Evolutionary conservation across 345 rosid genomes (phyloP).

Genomic region (thale cress (Arabidopsis thaliana)): DNA sequence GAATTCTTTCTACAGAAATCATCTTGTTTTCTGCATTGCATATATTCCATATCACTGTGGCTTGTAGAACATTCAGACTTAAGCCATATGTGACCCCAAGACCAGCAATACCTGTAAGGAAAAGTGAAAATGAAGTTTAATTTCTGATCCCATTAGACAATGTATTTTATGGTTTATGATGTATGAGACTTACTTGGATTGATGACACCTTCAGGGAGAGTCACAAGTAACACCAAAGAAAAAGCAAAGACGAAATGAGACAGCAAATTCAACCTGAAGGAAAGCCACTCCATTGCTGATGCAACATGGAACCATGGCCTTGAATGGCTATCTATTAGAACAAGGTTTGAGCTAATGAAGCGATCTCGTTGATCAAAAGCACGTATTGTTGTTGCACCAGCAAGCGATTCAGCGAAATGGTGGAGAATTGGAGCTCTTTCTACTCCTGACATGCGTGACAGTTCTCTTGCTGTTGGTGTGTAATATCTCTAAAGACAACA

Average conservation of each 20-base stretch:
- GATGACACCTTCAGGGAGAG: slow-evolving; percentile 92
- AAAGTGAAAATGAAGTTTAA: slow-evolving; percentile 14
- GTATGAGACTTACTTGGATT: slow-evolving; percentile 76
- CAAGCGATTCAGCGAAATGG: slow-evolving; percentile 90
- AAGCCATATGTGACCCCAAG: slow-evolving; percentile 91
- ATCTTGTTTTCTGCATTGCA: slow-evolving; percentile 93
- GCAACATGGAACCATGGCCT: slow-evolving; percentile 91
- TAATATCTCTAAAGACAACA: slow-evolving; percentile 68
- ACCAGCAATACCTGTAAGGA: slow-evolving; percentile 82
- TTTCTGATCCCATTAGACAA: background rate
- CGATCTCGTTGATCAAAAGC: slow-evolving; percentile 81
- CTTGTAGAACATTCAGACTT: slow-evolving; percentile 84
- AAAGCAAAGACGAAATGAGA: slow-evolving; percentile 93
- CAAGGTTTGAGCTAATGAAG: slow-evolving; percentile 65
- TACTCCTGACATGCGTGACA: slow-evolving; percentile 82
- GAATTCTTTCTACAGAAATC: slow-evolving; percentile 90
- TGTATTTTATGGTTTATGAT: background rate
- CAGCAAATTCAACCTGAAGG: slow-evolving; percentile 80
- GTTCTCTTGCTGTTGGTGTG: slow-evolving; percentile 92
- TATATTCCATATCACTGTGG: slow-evolving; percentile 83
- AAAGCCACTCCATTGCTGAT: slow-evolving; percentile 98
- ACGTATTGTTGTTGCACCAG: slow-evolving; percentile 89
- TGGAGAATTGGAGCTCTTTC: slow-evolving; percentile 93
- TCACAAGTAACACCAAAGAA: slow-evolving; percentile 80
- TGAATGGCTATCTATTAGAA: slow-evolving; percentile 74